Percentiles rank a stretch among this genome's conserved stretches.
These are phyloP conservation scores for Dysphania ambrosioides DNA, from an alignment of 148 eudicot species.

Conservation along the genomic window DNA sequence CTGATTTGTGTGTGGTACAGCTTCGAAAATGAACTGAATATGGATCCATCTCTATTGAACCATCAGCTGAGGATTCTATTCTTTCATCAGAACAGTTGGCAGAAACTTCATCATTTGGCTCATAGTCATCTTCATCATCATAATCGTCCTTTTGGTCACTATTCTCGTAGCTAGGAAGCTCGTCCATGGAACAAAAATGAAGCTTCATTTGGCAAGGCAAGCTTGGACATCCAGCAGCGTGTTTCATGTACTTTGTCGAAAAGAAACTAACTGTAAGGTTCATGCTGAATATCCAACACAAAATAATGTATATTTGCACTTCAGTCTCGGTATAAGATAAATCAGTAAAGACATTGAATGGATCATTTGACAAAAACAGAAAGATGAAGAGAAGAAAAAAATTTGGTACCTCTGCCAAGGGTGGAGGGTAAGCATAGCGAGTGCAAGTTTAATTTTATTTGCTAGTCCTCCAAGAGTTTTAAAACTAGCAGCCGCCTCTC, in stretches of 20 bases:
- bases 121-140: conserved; percentile 36
- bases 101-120: conserved; percentile 11
- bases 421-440: conserved; percentile 82
- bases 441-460: conserved; percentile 76
- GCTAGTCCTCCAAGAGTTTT: conserved; percentile 74
- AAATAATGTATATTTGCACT: background rate
- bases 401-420: conserved; percentile 65
- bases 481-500: conserved; percentile 60
- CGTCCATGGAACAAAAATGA: conserved; percentile 69
- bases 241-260: conserved; percentile 66
- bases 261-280: conserved; percentile 74
- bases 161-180: conserved; percentile 66
- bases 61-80: background rate
- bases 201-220: conserved; percentile 72
- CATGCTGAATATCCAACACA: conserved; percentile 43
- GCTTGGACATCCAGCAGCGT: conserved; percentile 60
- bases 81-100: background rate
- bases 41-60: conserved; percentile 4
- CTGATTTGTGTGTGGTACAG: conserved; percentile 10
- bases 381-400: background rate
- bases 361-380: background rate
- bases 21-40: conserved; percentile 9
- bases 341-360: background rate
- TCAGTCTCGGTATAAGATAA: background rate
- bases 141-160: conserved; percentile 2